Conservation (phyloP, 768 basidiomycete genomes). For the Flagelloscypha sp. region DNA sequence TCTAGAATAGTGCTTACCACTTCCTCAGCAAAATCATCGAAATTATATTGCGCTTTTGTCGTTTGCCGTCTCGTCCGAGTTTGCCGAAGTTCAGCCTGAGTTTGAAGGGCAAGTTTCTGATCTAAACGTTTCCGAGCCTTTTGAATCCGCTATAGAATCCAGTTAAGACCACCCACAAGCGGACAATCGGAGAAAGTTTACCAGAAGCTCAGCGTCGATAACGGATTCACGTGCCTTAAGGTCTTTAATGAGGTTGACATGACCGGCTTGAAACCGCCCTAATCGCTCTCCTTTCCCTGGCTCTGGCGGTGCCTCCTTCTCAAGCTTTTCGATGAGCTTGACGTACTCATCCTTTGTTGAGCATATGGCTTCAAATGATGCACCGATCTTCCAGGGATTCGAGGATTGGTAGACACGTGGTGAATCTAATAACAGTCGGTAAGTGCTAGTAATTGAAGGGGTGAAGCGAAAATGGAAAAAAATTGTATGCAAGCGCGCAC, state of each 20-base stretch:
- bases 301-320: constrained; percentile 37
- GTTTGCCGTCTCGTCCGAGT: constrained; percentile 72
- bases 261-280: too few species aligned
- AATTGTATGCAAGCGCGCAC: constrained; percentile 12
- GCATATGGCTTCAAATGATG: constrained; percentile 64
- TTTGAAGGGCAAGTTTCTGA: constrained; percentile 53
- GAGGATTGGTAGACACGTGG: constrained; percentile 78
- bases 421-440: constrained; percentile 59
- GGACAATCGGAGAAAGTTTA: constrained; percentile 32
- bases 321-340: constrained; percentile 53
- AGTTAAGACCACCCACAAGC: constrained; percentile 12
- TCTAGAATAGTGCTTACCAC: constrained; percentile 40
- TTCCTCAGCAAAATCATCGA: constrained; percentile 55
- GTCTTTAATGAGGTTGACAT: constrained; percentile 49
- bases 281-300: constrained; percentile 34
- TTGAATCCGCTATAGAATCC: constrained; percentile 52
- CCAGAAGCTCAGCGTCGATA: constrained; percentile 64
- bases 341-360: constrained; percentile 70
- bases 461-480: constrained; percentile 20
- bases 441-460: constrained; percentile 9
- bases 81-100: constrained; percentile 70
- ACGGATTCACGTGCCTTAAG: constrained; percentile 58
- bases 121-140: constrained; percentile 64
- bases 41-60: constrained; percentile 74
- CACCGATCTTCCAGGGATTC: constrained; percentile 85